phyloP scores from a whole-genome alignment of 169 alveolate species.

The Babesia sp. region DNA sequence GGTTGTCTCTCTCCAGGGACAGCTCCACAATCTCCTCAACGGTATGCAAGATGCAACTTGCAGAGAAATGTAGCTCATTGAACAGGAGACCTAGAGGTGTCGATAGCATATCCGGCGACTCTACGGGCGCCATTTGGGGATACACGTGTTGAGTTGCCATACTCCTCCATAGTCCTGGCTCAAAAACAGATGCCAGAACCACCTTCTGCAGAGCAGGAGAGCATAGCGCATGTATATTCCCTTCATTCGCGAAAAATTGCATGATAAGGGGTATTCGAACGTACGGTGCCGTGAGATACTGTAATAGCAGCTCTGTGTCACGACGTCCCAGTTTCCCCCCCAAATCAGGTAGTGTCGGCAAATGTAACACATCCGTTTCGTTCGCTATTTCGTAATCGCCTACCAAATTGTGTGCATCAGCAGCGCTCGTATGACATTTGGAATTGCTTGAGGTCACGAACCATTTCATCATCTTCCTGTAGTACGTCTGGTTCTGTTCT shows the following conservation, averaged over 20 bases:
- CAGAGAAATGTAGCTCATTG: conserved; percentile 74
- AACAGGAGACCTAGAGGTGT: conserved; percentile 80
- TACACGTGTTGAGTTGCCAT: conserved; percentile 49
- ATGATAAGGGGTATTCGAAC: conserved; percentile 81
- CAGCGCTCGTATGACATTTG: conserved; percentile 45
- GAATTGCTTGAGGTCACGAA: conserved; percentile 40
- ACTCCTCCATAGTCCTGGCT: conserved; percentile 80
- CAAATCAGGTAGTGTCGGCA: conserved; percentile 73
- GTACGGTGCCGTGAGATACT: conserved; percentile 83
- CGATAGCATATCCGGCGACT: conserved; percentile 67
- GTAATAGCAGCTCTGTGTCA: conserved; percentile 79
- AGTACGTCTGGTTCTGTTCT: conserved; percentile 44
- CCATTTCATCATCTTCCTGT: conserved; percentile 62
- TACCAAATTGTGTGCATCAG: conserved; percentile 59
- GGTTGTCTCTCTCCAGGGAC: conserved; percentile 56
- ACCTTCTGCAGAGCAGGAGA: conserved; percentile 72
- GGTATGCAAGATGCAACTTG: conserved; percentile 49
- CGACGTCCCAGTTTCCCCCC: conserved; percentile 75
- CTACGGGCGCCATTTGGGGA: conserved; percentile 73
- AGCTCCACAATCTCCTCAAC: conserved; percentile 59
- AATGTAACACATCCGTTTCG: conserved; percentile 80
- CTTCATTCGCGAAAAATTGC: conserved; percentile 81
- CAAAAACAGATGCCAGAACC: conserved; percentile 75
- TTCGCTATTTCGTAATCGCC: conserved; percentile 64
- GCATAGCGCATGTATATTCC: conserved; percentile 72